Evolutionary conservation across 2,329 filamentous ascomycete genomes (phyloP), one percentile per base, ranked within the genome.

Genomic region (Pseudogymnoascus sp.): DNA sequence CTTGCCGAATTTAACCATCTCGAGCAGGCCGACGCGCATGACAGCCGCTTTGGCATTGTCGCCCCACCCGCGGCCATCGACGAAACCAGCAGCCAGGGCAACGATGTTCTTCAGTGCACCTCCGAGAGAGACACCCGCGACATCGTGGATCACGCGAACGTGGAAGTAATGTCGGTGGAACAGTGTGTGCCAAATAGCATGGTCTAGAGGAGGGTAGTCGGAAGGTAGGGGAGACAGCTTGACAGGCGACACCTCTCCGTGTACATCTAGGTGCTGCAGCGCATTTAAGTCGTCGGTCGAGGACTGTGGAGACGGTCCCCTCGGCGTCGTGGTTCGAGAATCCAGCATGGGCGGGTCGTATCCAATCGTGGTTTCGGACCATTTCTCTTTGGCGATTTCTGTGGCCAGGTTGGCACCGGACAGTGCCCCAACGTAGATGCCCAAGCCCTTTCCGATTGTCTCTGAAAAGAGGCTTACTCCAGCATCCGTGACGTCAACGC

Each of bases 41-140:
- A 99, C 88, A 53, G 95, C 95, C n/a, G 95, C 92, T 80, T 99
- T 98, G 68, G 93, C 93, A 70, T 98, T 99, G 80, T 98, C 93
- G 72, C 95, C 95, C 93, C 95, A 99, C 68, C 93, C 93, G 66
- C 93, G 85, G 37, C 95, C 95, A 68, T 96, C 91, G 50, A 98
- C 92, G 76, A 96, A 99, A 64, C 95, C 95, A 33, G 95, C 93
- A 4, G 92, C 93, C 16, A 99, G 80, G 4, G 95, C 95, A 62
- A 99, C 91, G 68, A 99, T 89, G 80, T 99, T 99, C 82, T 99
- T 99, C 69, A 99, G 81, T 0, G 95, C 95, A 65, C 95, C 95
- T 46, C 93, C 89, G 35, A 99, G 87, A 4, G 95, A 98, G 0
- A 97, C 93, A 68, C 95, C 95, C 0, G 93, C 95, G n/a, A 99